Conservation (phyloP, 441 rosid genomes). For the Populus tomentosa region DNA sequence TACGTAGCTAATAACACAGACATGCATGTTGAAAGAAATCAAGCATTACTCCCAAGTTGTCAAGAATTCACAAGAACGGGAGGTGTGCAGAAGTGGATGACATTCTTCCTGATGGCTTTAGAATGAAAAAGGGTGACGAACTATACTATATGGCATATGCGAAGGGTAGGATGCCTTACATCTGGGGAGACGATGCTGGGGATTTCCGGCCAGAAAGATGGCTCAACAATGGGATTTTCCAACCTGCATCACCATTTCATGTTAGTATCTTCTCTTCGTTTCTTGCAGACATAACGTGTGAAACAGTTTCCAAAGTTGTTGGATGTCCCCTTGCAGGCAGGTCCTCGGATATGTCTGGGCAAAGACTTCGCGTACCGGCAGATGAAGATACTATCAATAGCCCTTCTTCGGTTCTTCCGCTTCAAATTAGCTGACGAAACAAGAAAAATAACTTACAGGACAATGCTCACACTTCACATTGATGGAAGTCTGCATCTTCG, state of each 20-base stretch:
- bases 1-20: background rate
- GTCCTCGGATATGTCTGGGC: conserved; percentile 50
- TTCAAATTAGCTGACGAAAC: conserved; percentile 54
- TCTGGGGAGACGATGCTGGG: conserved; percentile 79
- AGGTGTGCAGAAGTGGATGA: conserved; percentile 61
- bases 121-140: conserved; percentile 55
- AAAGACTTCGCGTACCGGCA: conserved; percentile 53
- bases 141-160: conserved; percentile 56
- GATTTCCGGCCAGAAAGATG: conserved; percentile 75
- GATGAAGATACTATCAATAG: conserved; percentile 64
- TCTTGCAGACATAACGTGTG: background rate
- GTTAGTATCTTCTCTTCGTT: conserved; percentile 18
- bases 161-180: conserved; percentile 71
- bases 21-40: background rate
- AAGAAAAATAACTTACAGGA: conserved; percentile 35
- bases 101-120: conserved; percentile 65
- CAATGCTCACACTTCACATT: conserved; percentile 69
- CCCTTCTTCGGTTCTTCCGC: conserved; percentile 53
- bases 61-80: conserved; percentile 36
- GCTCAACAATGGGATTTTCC: conserved; percentile 60
- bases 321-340: conserved; percentile 35
- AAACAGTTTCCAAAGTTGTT: background rate
- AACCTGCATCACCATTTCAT: conserved; percentile 69
- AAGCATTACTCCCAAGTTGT: background rate
- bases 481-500: conserved; percentile 45